A percentile compares a stretch with the other conserved stretches of the same genome.
Evolutionary conservation across 495 filamentous ascomycete genomes (phyloP).

Genomic region (Bathelium albidoporum): DNA sequence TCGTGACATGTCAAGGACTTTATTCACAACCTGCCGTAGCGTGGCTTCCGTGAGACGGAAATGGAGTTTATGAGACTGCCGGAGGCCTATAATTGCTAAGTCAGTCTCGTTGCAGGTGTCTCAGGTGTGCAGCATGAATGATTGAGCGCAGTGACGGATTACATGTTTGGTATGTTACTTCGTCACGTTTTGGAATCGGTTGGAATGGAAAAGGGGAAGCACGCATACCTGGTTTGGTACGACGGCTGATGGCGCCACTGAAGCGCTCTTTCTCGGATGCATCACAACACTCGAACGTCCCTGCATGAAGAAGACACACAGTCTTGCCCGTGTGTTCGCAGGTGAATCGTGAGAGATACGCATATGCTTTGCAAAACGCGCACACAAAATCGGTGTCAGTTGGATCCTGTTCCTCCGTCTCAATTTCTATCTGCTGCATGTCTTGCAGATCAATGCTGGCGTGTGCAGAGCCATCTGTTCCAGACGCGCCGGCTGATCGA

Average conservation of each 20-base stretch:
- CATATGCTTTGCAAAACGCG: constrained; percentile 81
- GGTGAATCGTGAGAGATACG: constrained; percentile 81
- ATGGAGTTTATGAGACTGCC: constrained; percentile 20
- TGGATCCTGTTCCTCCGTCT: constrained; percentile 59
- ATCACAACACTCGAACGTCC: constrained; percentile 68
- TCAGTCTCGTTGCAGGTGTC: neutral
- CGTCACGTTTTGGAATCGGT: too few species aligned
- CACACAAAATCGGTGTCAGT: constrained; percentile 87
- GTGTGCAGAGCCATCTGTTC: constrained; percentile 10
- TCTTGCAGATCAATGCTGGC: constrained; percentile 13
- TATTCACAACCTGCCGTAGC: constrained; percentile 56
- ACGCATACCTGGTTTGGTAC: neutral
- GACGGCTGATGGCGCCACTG: constrained; percentile 44
- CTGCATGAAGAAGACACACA: constrained; percentile 70
- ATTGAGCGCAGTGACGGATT: too few species aligned
- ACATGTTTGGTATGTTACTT: too few species aligned
- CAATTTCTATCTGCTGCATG: constrained; percentile 16
- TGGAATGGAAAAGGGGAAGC: neutral
- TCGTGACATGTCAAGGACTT: constrained; percentile 73
- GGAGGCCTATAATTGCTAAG: neutral
- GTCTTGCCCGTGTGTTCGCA: constrained; percentile 69
- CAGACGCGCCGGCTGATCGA: neutral
- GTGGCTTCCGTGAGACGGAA: constrained; percentile 60
- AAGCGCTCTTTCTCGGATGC: constrained; percentile 39
- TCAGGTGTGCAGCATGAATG: neutral